phyloP scores from a whole-genome alignment of 1,284 basidiomycete species.

The Ganoderma meredithae region DNA sequence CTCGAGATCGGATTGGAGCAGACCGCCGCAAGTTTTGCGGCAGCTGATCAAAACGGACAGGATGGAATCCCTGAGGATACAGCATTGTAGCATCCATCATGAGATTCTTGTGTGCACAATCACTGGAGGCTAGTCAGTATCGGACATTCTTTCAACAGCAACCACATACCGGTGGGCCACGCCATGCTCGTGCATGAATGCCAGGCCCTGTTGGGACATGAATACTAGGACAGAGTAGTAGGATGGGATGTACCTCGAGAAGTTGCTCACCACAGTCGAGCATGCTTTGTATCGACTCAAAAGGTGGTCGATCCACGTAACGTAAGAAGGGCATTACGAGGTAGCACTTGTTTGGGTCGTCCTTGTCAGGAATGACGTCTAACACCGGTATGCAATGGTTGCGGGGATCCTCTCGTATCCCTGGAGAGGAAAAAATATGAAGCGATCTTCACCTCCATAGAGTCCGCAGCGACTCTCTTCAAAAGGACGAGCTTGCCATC shows the following conservation, averaged over 20 bases:
- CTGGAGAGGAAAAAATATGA: neutral
- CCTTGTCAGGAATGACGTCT: neutral
- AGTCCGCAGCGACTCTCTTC: neutral
- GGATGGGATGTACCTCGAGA: neutral
- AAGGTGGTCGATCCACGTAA: neutral
- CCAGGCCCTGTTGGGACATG: neutral
- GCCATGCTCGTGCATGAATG: neutral
- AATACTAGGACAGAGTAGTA: neutral
- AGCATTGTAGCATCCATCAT: neutral
- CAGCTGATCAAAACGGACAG: neutral
- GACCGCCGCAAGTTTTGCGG: neutral
- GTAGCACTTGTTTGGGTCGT: neutral
- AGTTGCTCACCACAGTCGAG: neutral
- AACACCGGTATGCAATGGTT: neutral
- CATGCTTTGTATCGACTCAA: neutral
- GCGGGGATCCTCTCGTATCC: neutral
- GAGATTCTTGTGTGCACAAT: neutral
- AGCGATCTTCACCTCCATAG: constrained; percentile 1
- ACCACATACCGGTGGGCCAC: neutral
- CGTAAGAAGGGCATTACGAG: neutral
- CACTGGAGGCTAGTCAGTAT: neutral
- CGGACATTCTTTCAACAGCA: neutral
- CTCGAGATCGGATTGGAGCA: neutral
- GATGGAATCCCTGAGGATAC: neutral
- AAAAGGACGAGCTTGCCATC: neutral